Evolutionary conservation across 129 eudicot species (phyloP), one percentile per base, ranked within the genome.

Genomic region (sunflower (Helianthus annuus)): DNA sequence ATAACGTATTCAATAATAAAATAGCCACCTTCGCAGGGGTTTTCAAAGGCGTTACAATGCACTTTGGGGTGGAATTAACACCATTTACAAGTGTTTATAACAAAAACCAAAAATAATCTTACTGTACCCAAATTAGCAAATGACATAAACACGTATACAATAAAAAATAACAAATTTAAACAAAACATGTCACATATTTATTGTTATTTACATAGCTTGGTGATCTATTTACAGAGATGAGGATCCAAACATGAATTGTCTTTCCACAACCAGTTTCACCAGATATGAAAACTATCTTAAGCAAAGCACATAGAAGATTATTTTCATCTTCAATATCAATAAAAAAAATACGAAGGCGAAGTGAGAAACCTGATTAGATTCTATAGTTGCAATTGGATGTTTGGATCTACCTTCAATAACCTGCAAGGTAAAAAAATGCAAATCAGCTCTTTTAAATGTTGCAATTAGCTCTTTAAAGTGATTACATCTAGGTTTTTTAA

Each of bases 251-350:
- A 96, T 94, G 99, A 68, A 97, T 94, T 14, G 99, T 94, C 80
- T 94, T 94, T 68, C 99, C 99, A 55, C 99, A 94, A 40, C 99
- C 99, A 59, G 97, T 94, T 90, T 19, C 97, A 52, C 98, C 98
- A 75, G 96, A 84, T 82, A 90, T 84, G 55, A 94, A 96, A 58
- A 90, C 96, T 38, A 92, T 88, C 98, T 89, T 86, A 36, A 44
- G 62, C 53, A 48, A 24, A 59, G 81, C 52, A 76, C 69, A 19
- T 42, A 48, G 19, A 6, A 57, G 14, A 57, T 13, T 29, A 19
- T 15, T 39, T 53, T 64, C 44, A 10, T 13, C 42, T 65, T 63
- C 7, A 45, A 44, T 24, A 55, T 42, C 59, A 67, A 54, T 24
- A 67, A 29, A 27, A 9, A 11, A 66, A 7, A 55, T 56, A 67